These are phyloP conservation scores for Canavalia gladiata DNA, from an alignment of 306 rosid genomes.

Conservation along the genomic window DNA sequence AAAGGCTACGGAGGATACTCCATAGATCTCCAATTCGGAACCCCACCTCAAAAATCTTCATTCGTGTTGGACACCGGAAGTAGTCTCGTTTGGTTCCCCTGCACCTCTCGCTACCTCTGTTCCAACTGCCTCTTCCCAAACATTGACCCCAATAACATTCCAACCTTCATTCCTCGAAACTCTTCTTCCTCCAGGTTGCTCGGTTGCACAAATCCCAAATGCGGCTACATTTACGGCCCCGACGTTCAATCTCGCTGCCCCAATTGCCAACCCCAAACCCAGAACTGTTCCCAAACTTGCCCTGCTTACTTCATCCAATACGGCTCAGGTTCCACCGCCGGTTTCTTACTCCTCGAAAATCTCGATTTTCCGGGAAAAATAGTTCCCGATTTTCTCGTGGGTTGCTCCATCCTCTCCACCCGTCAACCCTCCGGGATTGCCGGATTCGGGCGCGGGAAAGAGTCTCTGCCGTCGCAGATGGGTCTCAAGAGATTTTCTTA, in stretches of 20 bases:
- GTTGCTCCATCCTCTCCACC: conserved; percentile 79
- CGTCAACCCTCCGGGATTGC: conserved; percentile 88
- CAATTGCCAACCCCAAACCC: conserved; percentile 42
- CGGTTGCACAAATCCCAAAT: conserved; percentile 83
- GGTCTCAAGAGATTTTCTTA: conserved; percentile 79
- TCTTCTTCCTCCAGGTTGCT: conserved; percentile 69
- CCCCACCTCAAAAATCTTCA: conserved; percentile 70
- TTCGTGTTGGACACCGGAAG: conserved; percentile 88
- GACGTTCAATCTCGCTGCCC: conserved; percentile 60
- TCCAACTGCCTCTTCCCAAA: conserved; percentile 72
- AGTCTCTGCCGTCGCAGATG: conserved; percentile 84
- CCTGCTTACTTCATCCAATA: conserved; percentile 75
- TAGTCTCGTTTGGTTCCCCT: conserved; percentile 92
- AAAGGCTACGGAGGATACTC: conserved; percentile 89
- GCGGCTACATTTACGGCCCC: conserved; percentile 67
- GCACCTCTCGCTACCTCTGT: conserved; percentile 81
- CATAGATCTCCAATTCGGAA: conserved; percentile 73
- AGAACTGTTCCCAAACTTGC: conserved; percentile 64
- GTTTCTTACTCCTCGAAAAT: conserved; percentile 68
- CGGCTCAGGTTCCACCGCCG: conserved; percentile 79
- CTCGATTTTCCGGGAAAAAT: conserved; percentile 60
- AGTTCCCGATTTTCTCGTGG: conserved; percentile 64
- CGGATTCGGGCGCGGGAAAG: conserved; percentile 84
- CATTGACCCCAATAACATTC: conserved; percentile 58
- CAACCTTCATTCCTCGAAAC: conserved; percentile 66